Evolutionary conservation across 176 grass and related monocot genomes (phyloP), one percentile per base, ranked within the genome.

Genomic region (Olyra latifolia): DNA sequence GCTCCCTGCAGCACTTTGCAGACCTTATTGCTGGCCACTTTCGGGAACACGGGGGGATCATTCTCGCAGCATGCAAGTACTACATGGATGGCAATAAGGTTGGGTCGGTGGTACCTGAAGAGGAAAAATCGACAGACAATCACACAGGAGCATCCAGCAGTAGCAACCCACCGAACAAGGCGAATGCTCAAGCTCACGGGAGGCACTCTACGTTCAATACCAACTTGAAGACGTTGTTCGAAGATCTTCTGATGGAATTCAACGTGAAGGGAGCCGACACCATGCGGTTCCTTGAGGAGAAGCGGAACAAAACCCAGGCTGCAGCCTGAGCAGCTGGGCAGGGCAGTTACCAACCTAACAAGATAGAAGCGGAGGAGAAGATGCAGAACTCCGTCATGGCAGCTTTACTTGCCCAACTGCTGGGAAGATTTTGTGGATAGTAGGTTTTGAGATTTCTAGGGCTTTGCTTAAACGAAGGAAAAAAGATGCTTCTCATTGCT

Each of bases 191-290:
- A 54, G 23, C 29, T 54, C 2, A 14, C 5, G 4, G 0, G 9
- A 52, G 50, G 12, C 69, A 60, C 25, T 6, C 0, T 6, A 17
- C 30, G 32, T 94, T 94, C 69, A 89, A 66, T n/a, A 0, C 27
- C 0, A 2, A 1, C 39, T 79, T 98, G 43, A 58, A 79, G 61
- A 80, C 32, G 6, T 62, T 98, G 19, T 98, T 82, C 20, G 90
- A 98, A 44, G 86, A 94, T 60, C 92, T 98, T 68, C 80, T 98
- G 55, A 98, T 91, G 92, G 92, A 98, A 74, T 98, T 98, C 54
- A 93, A 83, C 35, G 92, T 94, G 23, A 94, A 94, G 85, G 95
- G 92, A 13, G 95, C 92, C 1, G 85, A 98, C 80, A 94, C 91
- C 13, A 63, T 68, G 58, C 87, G 77, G 77, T 94, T 94, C 62